Percentiles rank a stretch among this genome's conserved stretches.
These are phyloP conservation scores for Halophytophthora batemanensis DNA, from an alignment of 352 stramenopile genomes.

Conservation along the genomic window DNA sequence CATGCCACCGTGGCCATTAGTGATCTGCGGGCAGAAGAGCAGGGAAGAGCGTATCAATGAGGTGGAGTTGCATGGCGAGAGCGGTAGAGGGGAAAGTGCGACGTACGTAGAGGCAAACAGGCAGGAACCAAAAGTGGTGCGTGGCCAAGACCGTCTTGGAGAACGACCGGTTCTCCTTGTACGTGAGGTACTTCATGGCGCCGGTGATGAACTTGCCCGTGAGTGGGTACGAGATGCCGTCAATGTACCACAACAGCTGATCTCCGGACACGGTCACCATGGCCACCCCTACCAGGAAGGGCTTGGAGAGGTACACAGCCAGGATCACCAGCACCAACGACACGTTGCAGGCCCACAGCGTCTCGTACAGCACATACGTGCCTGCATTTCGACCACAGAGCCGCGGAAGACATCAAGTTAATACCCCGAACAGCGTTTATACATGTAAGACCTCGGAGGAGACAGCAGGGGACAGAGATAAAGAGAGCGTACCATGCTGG, in stretches of 20 bases:
- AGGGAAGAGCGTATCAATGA: too few species aligned
- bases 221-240: constrained; percentile 68
- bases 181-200: constrained; percentile 89
- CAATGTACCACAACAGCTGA: constrained; percentile 92
- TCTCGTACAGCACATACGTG: constrained; percentile 77
- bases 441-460: background rate
- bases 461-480: too few species aligned
- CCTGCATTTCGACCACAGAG: constrained; percentile 19
- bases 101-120: constrained; percentile 73
- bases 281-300: constrained; percentile 79
- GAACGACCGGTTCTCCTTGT: constrained; percentile 74
- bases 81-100: background rate
- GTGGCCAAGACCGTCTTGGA: constrained; percentile 80
- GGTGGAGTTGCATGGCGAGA: background rate
- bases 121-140: constrained; percentile 84
- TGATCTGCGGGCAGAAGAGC: constrained; percentile 37
- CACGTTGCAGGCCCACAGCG: constrained; percentile 82
- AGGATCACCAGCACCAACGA: constrained; percentile 65
- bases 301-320: constrained; percentile 69
- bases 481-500: constrained; percentile 53
- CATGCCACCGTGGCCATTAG: constrained; percentile 65
- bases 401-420: too few species aligned
- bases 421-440: too few species aligned
- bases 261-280: constrained; percentile 92
- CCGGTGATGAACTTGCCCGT: constrained; percentile 86